Evolutionary conservation across 2,329 filamentous ascomycete genomes (phyloP).

Genomic region (Ceratocystis albifundus): DNA sequence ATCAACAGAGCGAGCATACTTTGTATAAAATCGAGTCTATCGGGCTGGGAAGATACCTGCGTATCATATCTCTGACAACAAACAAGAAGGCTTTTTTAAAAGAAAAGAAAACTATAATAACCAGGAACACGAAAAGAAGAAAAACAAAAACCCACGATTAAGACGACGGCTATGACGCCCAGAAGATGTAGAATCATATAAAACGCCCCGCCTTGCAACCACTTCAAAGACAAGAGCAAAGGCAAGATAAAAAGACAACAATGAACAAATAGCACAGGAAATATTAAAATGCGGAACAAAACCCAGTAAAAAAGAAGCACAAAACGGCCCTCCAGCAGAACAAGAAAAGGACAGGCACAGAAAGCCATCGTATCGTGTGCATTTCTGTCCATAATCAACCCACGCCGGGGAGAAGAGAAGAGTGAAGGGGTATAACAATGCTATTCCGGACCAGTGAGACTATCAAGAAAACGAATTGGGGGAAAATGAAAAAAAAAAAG

Average conservation of each 20-base stretch:
- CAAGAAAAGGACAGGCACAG: neutral
- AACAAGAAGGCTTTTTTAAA: too few relatives aligned
- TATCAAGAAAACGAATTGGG: slow-evolving; percentile 3
- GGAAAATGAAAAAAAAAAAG: neutral
- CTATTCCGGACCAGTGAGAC: neutral
- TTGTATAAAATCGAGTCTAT: too few relatives aligned
- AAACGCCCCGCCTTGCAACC: neutral
- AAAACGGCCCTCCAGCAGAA: neutral
- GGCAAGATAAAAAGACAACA: neutral
- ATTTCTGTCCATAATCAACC: neutral
- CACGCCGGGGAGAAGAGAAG: slow-evolving; percentile 1
- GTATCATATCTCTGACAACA: too few relatives aligned
- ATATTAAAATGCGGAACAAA: neutral
- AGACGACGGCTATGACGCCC: neutral
- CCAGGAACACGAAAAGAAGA: neutral
- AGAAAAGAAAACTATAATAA: slow-evolving; percentile 1
- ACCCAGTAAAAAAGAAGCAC: neutral
- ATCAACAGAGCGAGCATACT: too few relatives aligned
- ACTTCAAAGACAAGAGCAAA: neutral
- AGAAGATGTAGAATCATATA: neutral
- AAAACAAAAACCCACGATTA: neutral
- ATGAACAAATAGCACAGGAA: neutral
- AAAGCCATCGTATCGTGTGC: neutral
- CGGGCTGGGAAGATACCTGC: too few relatives aligned
- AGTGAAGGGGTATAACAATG: slow-evolving; percentile 2